Evolutionary conservation across 2,329 filamentous ascomycete genomes (phyloP).

Genomic region (Xylaria sp.): DNA sequence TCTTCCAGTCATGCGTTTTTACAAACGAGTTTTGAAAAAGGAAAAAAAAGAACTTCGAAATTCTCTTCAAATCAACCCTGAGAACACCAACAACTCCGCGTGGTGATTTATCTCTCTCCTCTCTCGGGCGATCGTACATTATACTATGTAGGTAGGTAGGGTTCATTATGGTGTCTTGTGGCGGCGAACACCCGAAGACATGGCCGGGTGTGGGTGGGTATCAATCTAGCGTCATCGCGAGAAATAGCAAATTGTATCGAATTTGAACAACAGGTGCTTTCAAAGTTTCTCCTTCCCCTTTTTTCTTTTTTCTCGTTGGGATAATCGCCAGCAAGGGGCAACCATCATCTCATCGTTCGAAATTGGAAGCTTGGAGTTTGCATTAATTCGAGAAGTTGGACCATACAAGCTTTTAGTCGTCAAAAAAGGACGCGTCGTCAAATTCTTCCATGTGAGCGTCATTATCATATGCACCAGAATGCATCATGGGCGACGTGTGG

Average conservation of each 20-base stretch:
- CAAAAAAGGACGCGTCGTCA: constrained; percentile 56
- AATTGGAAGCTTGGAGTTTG: no score
- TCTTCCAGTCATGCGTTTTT: no score
- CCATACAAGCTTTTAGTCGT: constrained; percentile 35
- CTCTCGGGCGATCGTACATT: constrained; percentile 11
- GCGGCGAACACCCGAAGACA: constrained; percentile 11
- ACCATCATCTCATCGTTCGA: no score
- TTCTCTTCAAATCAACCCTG: constrained; percentile 12
- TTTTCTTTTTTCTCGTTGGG: not conserved
- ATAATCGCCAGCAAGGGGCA: not conserved
- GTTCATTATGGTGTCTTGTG: constrained; percentile 17
- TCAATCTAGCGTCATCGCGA: constrained; percentile 22
- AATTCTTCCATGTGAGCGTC: constrained; percentile 56
- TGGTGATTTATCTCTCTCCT: not conserved
- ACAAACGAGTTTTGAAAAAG: no score
- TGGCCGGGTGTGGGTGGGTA: constrained; percentile 17
- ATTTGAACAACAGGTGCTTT: constrained; percentile 6
- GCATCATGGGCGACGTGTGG: constrained; percentile 59
- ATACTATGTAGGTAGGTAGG: constrained; percentile 5
- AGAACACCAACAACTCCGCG: constrained; percentile 1
- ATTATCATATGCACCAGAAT: constrained; percentile 52
- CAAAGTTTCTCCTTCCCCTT: not conserved
- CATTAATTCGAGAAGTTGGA: no score
- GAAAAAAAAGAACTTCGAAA: no score
- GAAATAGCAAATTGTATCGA: constrained; percentile 20